Percentiles rank a stretch among this genome's conserved stretches.
These are phyloP conservation scores for Nothophytophthora sp. DNA, from an alignment of 352 stramenopile species.

Conservation along the genomic window DNA sequence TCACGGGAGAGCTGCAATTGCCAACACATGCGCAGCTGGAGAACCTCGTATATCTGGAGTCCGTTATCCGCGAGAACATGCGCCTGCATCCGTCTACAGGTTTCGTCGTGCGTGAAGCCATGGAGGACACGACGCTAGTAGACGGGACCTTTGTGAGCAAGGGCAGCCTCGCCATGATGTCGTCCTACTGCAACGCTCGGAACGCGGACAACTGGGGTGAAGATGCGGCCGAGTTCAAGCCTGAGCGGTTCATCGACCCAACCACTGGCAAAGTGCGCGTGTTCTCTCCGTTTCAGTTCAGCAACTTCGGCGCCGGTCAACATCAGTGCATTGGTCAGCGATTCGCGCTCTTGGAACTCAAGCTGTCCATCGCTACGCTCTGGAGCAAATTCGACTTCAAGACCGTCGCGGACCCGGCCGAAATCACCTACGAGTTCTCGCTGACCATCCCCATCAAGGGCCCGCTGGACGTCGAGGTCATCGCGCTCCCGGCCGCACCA, in stretches of 20 bases:
- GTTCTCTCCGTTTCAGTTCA: slow-evolving; percentile 26
- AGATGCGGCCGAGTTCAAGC: slow-evolving; percentile 54
- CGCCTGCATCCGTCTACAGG: slow-evolving; percentile 63
- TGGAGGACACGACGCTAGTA: slow-evolving; percentile 28
- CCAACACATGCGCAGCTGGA: slow-evolving; percentile 43
- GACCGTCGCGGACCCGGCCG: slow-evolving; percentile 26
- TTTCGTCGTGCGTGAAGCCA: slow-evolving; percentile 51
- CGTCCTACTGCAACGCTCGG: slow-evolving; percentile 31
- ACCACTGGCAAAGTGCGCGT: slow-evolving; percentile 32
- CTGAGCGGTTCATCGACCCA: slow-evolving; percentile 62
- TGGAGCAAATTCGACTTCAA: slow-evolving; percentile 34
- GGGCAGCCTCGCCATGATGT: slow-evolving; percentile 25
- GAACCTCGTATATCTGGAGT: slow-evolving; percentile 61
- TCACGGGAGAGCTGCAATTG: slow-evolving; percentile 23
- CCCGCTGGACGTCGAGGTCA: slow-evolving; percentile 11
- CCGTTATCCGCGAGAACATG: slow-evolving; percentile 63
- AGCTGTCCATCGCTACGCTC: slow-evolving; percentile 36
- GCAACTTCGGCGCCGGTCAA: slow-evolving; percentile 50
- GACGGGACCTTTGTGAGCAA: slow-evolving; percentile 32
- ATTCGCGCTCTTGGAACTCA: slow-evolving; percentile 65
- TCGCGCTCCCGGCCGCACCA: neutral
- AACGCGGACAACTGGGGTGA: slow-evolving; percentile 44
- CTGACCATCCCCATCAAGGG: slow-evolving; percentile 30
- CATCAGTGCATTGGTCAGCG: slow-evolving; percentile 59
- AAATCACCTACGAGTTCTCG: slow-evolving; percentile 35